phyloP scores from a whole-genome alignment of 768 basidiomycete species.

The Tulasnella sp. region DNA sequence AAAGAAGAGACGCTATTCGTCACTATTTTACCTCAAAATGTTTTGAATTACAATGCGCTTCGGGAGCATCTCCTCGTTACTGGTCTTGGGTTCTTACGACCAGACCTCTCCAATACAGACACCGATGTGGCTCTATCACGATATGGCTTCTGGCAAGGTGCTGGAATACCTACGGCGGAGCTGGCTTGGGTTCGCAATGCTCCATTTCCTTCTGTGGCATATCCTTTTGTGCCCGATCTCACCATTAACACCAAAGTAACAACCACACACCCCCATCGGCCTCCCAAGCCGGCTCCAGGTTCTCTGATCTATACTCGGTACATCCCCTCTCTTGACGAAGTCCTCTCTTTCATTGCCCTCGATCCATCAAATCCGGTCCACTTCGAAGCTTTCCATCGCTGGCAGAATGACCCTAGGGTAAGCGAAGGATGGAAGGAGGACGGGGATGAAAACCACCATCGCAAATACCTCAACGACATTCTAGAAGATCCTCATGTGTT shows the following conservation, averaged over 20 bases:
- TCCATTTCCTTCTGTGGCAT: no score
- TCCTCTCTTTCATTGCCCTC: slow-evolving; percentile 25
- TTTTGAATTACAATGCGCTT: no score
- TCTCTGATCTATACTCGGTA: slow-evolving; percentile 32
- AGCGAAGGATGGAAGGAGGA: slow-evolving; percentile 35
- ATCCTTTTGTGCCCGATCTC: slow-evolving; percentile 31
- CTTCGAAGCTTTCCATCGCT: slow-evolving; percentile 34
- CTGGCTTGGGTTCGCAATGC: slow-evolving; percentile 27
- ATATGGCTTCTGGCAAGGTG: slow-evolving; percentile 39
- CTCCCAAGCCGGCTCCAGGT: slow-evolving; percentile 33
- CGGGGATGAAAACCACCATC: slow-evolving; percentile 34
- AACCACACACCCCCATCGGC: slow-evolving; percentile 39
- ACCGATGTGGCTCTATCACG: slow-evolving; percentile 31
- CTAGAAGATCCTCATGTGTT: slow-evolving; percentile 31
- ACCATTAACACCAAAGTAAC: slow-evolving; percentile 37
- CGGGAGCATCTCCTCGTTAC: no score
- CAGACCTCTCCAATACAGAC: slow-evolving; percentile 12
- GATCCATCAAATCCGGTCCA: slow-evolving; percentile 25
- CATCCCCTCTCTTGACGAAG: slow-evolving; percentile 27
- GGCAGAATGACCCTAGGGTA: slow-evolving; percentile 40
- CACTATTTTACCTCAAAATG: no score
- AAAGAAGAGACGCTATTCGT: no score
- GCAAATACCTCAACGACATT: slow-evolving; percentile 28
- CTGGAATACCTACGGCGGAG: slow-evolving; percentile 30
- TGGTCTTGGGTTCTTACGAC: no score